phyloP scores from a whole-genome alignment of 2,329 filamentous ascomycete genomes.

The Aspergillus luchuensis region DNA sequence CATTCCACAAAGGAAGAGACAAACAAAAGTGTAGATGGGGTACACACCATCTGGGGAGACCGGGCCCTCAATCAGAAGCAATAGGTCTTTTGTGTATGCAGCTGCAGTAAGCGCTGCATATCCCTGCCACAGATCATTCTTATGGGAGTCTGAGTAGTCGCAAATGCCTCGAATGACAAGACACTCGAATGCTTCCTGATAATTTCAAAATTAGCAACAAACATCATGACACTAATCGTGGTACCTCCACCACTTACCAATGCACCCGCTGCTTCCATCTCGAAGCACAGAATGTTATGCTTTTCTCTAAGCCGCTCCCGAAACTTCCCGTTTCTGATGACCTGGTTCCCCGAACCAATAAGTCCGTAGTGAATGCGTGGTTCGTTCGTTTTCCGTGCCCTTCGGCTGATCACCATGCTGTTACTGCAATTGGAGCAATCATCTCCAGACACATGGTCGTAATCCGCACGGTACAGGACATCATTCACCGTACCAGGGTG shows the following conservation, averaged over 20 bases:
- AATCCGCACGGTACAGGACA: neutral
- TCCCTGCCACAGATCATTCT: conserved; percentile 14
- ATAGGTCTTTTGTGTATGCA: conserved; percentile 13
- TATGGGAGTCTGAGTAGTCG: conserved; percentile 17
- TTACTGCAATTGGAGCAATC: neutral
- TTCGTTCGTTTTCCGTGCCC: conserved; percentile 7
- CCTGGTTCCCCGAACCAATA: conserved; percentile 30
- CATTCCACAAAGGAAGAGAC: neutral
- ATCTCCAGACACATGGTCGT: neutral
- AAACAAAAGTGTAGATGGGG: neutral
- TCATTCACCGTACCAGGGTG: neutral
- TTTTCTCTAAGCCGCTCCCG: conserved; percentile 19
- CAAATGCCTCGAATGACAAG: conserved; percentile 13
- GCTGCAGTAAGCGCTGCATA: conserved; percentile 13
- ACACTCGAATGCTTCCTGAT: neutral
- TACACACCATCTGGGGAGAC: neutral
- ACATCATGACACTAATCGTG: neutral
- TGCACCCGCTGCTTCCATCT: conserved; percentile 16
- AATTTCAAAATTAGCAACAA: neutral
- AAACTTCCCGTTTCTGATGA: conserved; percentile 24
- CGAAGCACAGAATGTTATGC: conserved; percentile 26
- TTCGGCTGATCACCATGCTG: neutral
- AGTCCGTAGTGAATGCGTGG: conserved; percentile 26
- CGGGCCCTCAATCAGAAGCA: neutral
- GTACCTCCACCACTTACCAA: neutral